Percentiles rank a stretch among this genome's conserved stretches.
These are phyloP conservation scores for grape (Vitis vinifera) DNA, from an alignment of 164 flowering plant genomes.

Conservation along the genomic window DNA sequence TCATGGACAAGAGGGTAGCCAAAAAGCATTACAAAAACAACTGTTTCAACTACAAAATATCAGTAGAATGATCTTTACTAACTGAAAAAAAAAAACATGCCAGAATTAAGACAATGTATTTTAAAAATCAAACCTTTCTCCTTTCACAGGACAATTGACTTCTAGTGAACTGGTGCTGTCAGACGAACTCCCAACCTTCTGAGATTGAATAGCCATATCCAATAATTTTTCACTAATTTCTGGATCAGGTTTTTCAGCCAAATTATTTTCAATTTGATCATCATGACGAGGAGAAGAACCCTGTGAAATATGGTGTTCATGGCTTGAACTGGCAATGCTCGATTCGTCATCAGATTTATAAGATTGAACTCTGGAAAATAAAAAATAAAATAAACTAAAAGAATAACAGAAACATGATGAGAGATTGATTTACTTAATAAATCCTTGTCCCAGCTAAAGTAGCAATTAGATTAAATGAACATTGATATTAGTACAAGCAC, in stretches of 20 bases:
- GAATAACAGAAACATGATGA: background rate
- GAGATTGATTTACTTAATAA: background rate
- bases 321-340: conserved; percentile 34
- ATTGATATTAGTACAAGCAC: background rate
- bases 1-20: no score
- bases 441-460: background rate
- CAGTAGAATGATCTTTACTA: no score
- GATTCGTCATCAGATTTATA: conserved; percentile 55
- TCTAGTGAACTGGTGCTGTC: conserved; percentile 21
- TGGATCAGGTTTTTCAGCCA: conserved; percentile 27
- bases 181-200: conserved; percentile 25
- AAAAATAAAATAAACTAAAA: background rate
- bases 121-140: conserved; percentile 43
- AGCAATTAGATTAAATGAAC: background rate
- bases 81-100: no score
- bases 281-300: conserved; percentile 29
- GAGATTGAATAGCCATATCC: conserved; percentile 18
- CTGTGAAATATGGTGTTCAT: conserved; percentile 23
- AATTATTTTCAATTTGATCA: conserved; percentile 25
- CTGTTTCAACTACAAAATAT: no score
- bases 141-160: conserved; percentile 14
- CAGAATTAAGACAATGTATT: background rate
- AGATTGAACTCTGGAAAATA: conserved; percentile 32
- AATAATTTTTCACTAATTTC: conserved; percentile 34
- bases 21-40: no score